Base-by-base conservation (phyloP, 495 filamentous ascomycete genomes). In the Daldinia caldariorum region DNA sequence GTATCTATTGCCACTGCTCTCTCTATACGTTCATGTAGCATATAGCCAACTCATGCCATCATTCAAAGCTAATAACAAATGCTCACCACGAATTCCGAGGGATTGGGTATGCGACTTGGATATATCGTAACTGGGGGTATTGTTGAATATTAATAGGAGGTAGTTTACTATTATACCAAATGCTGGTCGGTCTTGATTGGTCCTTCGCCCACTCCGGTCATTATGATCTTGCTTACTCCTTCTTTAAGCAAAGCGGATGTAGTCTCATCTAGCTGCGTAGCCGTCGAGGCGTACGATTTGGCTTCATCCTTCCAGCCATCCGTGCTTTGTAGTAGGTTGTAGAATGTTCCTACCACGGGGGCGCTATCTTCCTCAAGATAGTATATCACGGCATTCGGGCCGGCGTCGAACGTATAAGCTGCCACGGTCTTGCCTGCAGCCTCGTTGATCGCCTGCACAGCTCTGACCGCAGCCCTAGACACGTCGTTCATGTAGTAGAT, bases 401-500 rank as follows among this genome's bases (percentile, higher is more conserved):
- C 95, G 1, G 95, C 95, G 79, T 99, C 95, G 76, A 97, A 99
- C 0, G 95, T 99, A 79, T 99, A 99, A 18, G 95, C 94, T 9
- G 91, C 92, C 3, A 97, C 85, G 1, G 83, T 87, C 80, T 86
- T 89, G 49, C 92, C 91, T 16, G 86, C 88, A 9, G 84, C 84
- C 38, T 81, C 79, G 78, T 99, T 99, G 79, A 98, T 91, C 43
- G 87, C 88, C 81, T 98, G 93, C 31, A 97, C 94, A 3, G 91
- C 89, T 55, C 91, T 83, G 54, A 99, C 91, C 10, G 94, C 92
- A 7, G 94, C 92, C 14, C 91, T 83, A 16, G 88, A 91, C 18
- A 94, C 89, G 79, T 98, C 95, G 75, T 98, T 99, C 84, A 98
- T 86, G 82, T 99, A 99, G 82, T 97, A 97, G 69, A 99, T 98